Base-by-base conservation (phyloP, 768 basidiomycete genomes). In the Mycena haematopus region DNA sequence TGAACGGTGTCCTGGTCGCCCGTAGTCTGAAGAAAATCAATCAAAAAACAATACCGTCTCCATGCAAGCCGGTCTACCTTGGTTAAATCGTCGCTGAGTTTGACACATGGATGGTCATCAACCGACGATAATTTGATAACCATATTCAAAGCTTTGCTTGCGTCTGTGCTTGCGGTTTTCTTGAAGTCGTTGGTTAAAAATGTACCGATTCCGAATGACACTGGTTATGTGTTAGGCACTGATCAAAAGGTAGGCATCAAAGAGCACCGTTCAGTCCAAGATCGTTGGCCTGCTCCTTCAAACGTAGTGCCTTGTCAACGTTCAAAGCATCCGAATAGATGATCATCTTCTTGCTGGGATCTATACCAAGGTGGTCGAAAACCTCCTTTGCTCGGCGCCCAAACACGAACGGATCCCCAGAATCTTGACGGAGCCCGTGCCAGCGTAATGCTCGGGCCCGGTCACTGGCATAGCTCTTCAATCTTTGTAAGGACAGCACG, bases 131-230 rank as follows among this genome's bases (percentile, higher is more conserved):
- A 80, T 71, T 98, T 98, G 77, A 98, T 95, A 52, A 99, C 96
- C 72, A 99, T 98, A 71, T 96, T 97, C 65, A 97, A 74, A 22
- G 94, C 85, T 70, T 86, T 91, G 77, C 91, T 93, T 75, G 85
- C 86, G 70, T 85, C 84, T 17, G 74, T 71, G 63, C 75, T 79
- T 33, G 79, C 78, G 44, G 73, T 68, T 71, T 69, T 82, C 74
- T 29, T 76, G 77, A 96, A 97, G 75, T 97, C 95, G 71, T 97
- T 98, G 17, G 95, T 94, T 10, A 98, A 75, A 73, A 83, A 90
- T 0, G 97, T 99, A 1, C 97, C 97, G 46, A 99, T 95, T 10
- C 97, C 97, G 72, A 95, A 99, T 0, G 89, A 84, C 54, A 88
- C 95, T 96, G 63, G 46, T 45, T 51, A 10, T 42, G 57, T n/a